Percentiles rank a stretch among this genome's conserved stretches.
These are phyloP conservation scores for Phanerochaete sordida DNA, from an alignment of 768 basidiomycete genomes.

Conservation along the genomic window DNA sequence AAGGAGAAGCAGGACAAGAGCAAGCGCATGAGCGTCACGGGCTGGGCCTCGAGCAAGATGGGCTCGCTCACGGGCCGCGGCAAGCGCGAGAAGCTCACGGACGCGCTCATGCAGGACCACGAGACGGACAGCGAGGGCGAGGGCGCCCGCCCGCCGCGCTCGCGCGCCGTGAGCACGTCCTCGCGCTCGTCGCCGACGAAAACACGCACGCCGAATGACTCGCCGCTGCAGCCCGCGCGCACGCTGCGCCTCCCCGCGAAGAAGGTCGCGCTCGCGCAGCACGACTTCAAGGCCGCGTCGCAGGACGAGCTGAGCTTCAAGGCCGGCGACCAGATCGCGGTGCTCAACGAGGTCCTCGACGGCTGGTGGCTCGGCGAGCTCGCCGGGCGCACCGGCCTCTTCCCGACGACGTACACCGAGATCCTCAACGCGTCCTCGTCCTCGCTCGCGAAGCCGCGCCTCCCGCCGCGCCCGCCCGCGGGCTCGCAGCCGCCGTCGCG, in stretches of 20 bases:
- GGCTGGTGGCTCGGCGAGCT: constrained; percentile 91
- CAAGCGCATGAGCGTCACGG: constrained; percentile 42
- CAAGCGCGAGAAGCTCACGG: constrained; percentile 52
- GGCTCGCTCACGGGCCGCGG: constrained; percentile 55
- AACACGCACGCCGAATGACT: constrained; percentile 15
- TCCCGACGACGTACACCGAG: constrained; percentile 78
- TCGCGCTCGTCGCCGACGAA: constrained; percentile 7
- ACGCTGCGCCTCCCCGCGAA: constrained; percentile 48
- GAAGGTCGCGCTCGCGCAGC: constrained; percentile 60
- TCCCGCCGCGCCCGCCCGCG: constrained; percentile 18
- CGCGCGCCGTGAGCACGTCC: constrained; percentile 6
- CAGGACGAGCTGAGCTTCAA: constrained; percentile 77
- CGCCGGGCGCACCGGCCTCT: constrained; percentile 69
- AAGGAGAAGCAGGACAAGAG: constrained; percentile 28
- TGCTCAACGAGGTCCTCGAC: constrained; percentile 78
- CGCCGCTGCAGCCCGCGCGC: constrained; percentile 28
- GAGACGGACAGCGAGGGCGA: constrained; percentile 31
- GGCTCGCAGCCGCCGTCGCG: constrained; percentile 23
- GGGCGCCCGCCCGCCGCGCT: constrained; percentile 14
- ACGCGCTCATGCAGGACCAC: constrained; percentile 48
- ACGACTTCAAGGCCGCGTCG: constrained; percentile 66
- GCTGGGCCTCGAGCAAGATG: constrained; percentile 68
- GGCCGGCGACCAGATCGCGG: constrained; percentile 69
- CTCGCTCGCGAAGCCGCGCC: constrained; percentile 21
- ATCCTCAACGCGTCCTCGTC: constrained; percentile 29